Evolutionary conservation across 225 moss, liverwort and hornwort genomes (phyloP), one percentile per base, ranked within the genome.

Genomic region (Physcomitrium patens): DNA sequence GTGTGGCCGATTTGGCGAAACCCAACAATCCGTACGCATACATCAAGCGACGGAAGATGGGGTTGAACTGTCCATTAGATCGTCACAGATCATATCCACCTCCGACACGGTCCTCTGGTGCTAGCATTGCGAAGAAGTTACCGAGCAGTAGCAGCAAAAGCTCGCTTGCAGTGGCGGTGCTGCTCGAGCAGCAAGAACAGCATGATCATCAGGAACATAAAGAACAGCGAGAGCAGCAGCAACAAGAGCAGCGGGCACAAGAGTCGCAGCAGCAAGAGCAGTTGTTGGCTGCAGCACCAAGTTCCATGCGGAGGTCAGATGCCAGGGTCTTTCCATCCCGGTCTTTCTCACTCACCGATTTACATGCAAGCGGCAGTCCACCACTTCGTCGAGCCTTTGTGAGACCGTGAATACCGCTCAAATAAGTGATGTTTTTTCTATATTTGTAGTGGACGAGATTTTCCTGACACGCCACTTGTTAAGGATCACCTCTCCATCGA

Each of bases 1-100:
- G 84, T 0, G 82, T 96, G 3, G 79, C 79, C 37, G 90, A 96
- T 68, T 71, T 96, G 12, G 96, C 86, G 2, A 96, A 96, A 73
- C 93, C 96, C 5, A 89, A 86, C 56, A 91, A 93, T 45, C 90
- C 93, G 1, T 96, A 86, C 65, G 85, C 90, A 73, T 49, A 49
- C 15, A 15, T 49, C 10, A 96, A 79, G 85, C 77, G 91, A 19
- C 85, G 93, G 42, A 89, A 89, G 67, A 86, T 77, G 80, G 81
- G 83, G 12, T 81, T 75, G 67, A 87, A 81, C 44, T 81, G 86
- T 59, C 84, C 91, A 3, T 64, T 84, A 47, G 89, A 91, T 27
- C 88, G 90, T 20, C 89, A 87, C 68, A 75, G 86, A 58, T 85
- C 95, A 1, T 90, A 91, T 58, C 96, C 89, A 44, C 91, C 96